A percentile compares a stretch with the other conserved stretches of the same genome.
Evolutionary conservation across 345 rosid genomes (phyloP).

Genomic region (Laguncularia racemosa): DNA sequence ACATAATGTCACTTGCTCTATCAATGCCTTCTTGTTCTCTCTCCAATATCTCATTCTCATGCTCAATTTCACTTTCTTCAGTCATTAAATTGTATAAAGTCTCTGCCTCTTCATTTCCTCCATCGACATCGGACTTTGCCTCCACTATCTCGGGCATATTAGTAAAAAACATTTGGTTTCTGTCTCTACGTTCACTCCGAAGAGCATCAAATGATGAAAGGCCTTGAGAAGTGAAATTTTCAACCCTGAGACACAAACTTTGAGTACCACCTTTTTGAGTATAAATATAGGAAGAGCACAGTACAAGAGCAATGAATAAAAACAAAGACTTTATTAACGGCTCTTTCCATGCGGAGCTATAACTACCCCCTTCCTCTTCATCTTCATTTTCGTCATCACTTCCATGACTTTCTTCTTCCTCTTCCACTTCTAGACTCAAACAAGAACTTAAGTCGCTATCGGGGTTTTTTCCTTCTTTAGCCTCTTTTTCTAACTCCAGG

Average conservation of each 20-base stretch:
- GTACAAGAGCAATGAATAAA: slow-evolving; percentile 20
- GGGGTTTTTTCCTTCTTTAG: slow-evolving; percentile 4
- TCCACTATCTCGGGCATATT: no score
- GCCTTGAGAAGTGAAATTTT: no score
- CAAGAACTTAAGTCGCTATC: slow-evolving; percentile 10
- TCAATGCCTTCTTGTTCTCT: slow-evolving; percentile 6
- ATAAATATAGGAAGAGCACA: slow-evolving; percentile 23
- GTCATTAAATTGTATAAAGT: background rate
- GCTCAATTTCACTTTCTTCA: background rate
- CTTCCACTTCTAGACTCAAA: background rate
- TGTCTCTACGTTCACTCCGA: no score
- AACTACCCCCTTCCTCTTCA: slow-evolving; percentile 19
- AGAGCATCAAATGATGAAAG: no score
- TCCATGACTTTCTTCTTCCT: slow-evolving; percentile 19
- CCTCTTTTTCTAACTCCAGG: slow-evolving; percentile 16
- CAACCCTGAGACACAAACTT: no score
- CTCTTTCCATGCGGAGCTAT: slow-evolving; percentile 19
- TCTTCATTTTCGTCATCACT: slow-evolving; percentile 8
- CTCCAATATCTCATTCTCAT: background rate
- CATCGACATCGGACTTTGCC: no score
- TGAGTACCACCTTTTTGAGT: background rate
- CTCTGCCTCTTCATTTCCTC: background rate
- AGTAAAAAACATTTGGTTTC: no score
- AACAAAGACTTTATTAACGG: slow-evolving; percentile 13
- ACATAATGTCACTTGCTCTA: background rate